Percentiles rank a stretch among this genome's conserved stretches.
Evolutionary conservation across 2,329 filamentous ascomycete genomes (phyloP).

Genomic region (Hypoxylon sp.): DNA sequence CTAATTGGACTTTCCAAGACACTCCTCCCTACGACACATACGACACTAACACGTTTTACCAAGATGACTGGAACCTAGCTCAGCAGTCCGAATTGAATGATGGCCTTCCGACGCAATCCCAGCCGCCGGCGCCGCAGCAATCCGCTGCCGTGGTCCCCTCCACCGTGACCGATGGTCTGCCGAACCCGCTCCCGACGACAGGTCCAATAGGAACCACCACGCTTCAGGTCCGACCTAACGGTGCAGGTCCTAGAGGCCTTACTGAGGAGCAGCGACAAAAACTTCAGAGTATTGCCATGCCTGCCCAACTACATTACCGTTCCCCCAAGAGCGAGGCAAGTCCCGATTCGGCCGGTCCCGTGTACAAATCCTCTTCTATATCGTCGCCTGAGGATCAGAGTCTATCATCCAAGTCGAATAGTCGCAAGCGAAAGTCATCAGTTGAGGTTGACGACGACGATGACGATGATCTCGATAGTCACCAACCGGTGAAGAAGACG

Average conservation of each 20-base stretch:
- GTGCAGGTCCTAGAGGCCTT: slow-evolving; percentile 59
- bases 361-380: slow-evolving; percentile 61
- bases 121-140: slow-evolving; percentile 56
- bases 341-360: slow-evolving; percentile 69
- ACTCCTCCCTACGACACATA: slow-evolving; percentile 64
- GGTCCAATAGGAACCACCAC: slow-evolving; percentile 49
- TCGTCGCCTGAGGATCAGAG: slow-evolving; percentile 72
- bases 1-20: slow-evolving; percentile 66
- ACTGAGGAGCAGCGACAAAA: slow-evolving; percentile 73
- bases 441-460: slow-evolving; percentile 69
- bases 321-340: slow-evolving; percentile 72
- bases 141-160: slow-evolving; percentile 48
- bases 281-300: slow-evolving; percentile 75
- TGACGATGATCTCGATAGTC: slow-evolving; percentile 73
- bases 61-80: slow-evolving; percentile 53
- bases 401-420: slow-evolving; percentile 62
- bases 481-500: slow-evolving; percentile 82
- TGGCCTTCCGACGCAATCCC: slow-evolving; percentile 53
- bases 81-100: slow-evolving; percentile 52
- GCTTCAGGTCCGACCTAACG: slow-evolving; percentile 49
- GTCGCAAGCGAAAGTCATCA: slow-evolving; percentile 79
- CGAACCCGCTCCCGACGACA: slow-evolving; percentile 54
- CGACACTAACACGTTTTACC: slow-evolving; percentile 56
- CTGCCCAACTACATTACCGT: slow-evolving; percentile 72
- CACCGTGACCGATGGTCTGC: slow-evolving; percentile 55